Base-by-base conservation (phyloP, 1,284 basidiomycete species). In the Cryptococcus floricola region DNA sequence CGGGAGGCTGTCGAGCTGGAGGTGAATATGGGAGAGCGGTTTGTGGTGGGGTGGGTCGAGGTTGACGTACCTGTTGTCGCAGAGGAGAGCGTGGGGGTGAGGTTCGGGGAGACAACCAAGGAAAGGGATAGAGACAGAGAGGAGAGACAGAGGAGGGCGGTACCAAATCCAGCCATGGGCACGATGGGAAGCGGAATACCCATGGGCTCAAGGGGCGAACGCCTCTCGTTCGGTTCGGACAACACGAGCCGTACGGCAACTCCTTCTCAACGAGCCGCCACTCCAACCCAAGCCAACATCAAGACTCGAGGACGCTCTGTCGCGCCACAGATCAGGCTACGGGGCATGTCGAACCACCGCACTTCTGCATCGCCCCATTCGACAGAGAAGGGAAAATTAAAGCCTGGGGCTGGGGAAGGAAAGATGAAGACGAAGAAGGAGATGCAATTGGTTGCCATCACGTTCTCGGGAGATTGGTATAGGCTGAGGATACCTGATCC, bases 381-480 rank as follows among this genome's bases (percentile, higher is more conserved):
- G 27, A n/a, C 10, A 12, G 5, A 19, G 14, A 14, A 54, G 25
- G 13, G 19, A 2, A 19, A 38, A n/a, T 6, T 1, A 10, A 34
- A 34, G 10, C 41, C 41, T 14, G 42, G 42, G 5, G 42, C 42
- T 18, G 14, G 42, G 18, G 42, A 10, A 18, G 18, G 18, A n/a
- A 44, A 25, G n/a, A 8, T 44, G 6, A 7, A 42, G 43, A 64
- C 46, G 16, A 54, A 54, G 5, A 68, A 74, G n/a, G 85, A 90
- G 63, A 83, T 85, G 64, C 89, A 94, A 68, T 81, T 94, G 18
- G 79, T 94, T 51, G 89, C 88, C 4, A 77, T 95, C 59, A 95
- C 91, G 0, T 92, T 86, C 69, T 84, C 86, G 1, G 91, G 91
- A 12, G 89, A 91, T n/a, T 95, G 91, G 91, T 95, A 94, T 77